Evolutionary conservation across 768 basidiomycete genomes (phyloP), one percentile per base, ranked within the genome.

Genomic region (Coprinellus aureogranulatus): DNA sequence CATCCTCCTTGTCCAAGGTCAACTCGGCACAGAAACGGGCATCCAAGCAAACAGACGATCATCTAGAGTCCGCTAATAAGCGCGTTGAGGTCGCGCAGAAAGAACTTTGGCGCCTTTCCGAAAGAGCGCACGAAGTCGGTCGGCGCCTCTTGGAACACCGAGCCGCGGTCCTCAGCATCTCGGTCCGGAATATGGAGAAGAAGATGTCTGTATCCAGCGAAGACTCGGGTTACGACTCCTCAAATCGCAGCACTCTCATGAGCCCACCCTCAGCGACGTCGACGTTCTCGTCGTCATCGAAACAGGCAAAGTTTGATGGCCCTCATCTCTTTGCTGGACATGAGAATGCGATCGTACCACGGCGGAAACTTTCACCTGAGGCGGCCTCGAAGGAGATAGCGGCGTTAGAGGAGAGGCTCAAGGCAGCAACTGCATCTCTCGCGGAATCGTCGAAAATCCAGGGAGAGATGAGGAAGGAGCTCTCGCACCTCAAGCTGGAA

Each of bases 321-420:
- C 84, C 88, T 0, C 91, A 93, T 72, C 77, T 94, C 53, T 93
- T 93, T 61, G 90, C 93, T 0, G 92, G 92, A 0, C 89, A 93
- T 62, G 84, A 81, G 3, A 80, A 85, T 44, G 81, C 89, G 4
- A 72, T 89, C 18, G 74, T 88, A 0, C 89, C 89, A 0, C 72
- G 68, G 45, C 65, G 72, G 41, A 74, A 74, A 28, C 70, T 77
- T 41, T 75, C 76, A 2, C 72, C 81, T 0, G 75, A 79, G 27
- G 70, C 80, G 11, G 71, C 78, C 14, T 70, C 76, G 2, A 64
- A 70, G 2, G 82, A 85, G 56, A 70, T 85, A 8, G 57, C 72
- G 14, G 68, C 76, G 4, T 76, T 93, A 20, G 89, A 93, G 63
- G 80, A 81, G 58, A 85, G 84, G 67, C 73, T 92, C 40, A 81